phyloP scores from a whole-genome alignment of 805 yeast species.

The Wickerhamomyces kurtzmanii region DNA sequence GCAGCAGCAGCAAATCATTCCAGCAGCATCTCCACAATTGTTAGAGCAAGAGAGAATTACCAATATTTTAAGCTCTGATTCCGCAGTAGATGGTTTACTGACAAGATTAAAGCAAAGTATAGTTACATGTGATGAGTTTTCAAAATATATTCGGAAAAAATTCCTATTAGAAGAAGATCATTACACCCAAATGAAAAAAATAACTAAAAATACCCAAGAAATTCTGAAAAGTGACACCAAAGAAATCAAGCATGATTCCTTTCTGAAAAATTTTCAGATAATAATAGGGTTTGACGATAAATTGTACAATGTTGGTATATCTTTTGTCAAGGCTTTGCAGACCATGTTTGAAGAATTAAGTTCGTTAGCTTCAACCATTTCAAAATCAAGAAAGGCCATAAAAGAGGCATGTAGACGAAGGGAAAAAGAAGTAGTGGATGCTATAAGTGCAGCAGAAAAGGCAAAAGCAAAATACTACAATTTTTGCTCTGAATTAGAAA shows the following conservation, averaged over 20 bases:
- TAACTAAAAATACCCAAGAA: slow-evolving; percentile 45
- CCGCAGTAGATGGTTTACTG: slow-evolving; percentile 66
- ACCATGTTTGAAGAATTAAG: slow-evolving; percentile 80
- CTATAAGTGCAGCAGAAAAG: slow-evolving; percentile 79
- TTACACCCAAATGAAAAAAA: slow-evolving; percentile 62
- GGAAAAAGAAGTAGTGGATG: slow-evolving; percentile 79
- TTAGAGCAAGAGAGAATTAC: slow-evolving; percentile 41
- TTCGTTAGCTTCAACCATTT: slow-evolving; percentile 60
- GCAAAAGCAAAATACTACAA: slow-evolving; percentile 72
- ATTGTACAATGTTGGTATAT: slow-evolving; percentile 56
- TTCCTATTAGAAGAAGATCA: slow-evolving; percentile 75
- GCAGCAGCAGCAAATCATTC: slow-evolving; percentile 7
- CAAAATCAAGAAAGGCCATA: slow-evolving; percentile 60
- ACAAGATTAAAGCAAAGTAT: slow-evolving; percentile 71
- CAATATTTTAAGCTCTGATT: slow-evolving; percentile 53
- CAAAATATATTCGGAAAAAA: slow-evolving; percentile 68
- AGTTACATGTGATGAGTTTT: slow-evolving; percentile 76
- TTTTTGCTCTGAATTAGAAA: slow-evolving; percentile 80
- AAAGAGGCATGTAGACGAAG: slow-evolving; percentile 77
- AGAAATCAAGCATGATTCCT: slow-evolving; percentile 51
- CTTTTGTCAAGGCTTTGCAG: slow-evolving; percentile 70
- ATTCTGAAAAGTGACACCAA: slow-evolving; percentile 31
- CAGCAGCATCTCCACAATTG: slow-evolving; percentile 23
- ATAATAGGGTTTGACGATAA: slow-evolving; percentile 75
- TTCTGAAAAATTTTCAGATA: slow-evolving; percentile 54